Base-by-base conservation (phyloP, 306 rosid species). In the Dryas drummondii region DNA sequence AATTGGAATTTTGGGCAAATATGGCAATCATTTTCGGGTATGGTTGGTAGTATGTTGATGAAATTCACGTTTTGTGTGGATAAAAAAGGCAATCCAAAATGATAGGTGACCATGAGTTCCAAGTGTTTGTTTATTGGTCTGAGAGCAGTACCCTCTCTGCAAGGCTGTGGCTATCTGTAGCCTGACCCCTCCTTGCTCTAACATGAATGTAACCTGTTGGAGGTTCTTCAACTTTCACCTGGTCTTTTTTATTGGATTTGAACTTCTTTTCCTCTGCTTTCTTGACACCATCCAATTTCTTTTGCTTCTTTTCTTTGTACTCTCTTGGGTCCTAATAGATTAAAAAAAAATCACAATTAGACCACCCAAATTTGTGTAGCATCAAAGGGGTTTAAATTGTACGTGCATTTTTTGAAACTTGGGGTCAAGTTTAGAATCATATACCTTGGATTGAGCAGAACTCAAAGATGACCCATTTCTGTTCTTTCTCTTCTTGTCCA, bases 101-200 rank as follows among this genome's bases (percentile, higher is more conserved):
- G 44, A 48, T 68, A 10, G 75, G 42, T 26, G 16, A 53, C 22
- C 17, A 48, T 65, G 70, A 46, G 41, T 13, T 14, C 26, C 48
- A 16, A 40, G 67, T 62, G 67, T 40, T 62, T 37, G 48, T 62
- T 62, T 6, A 62, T 6, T 1, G 5, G 19, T 61, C 46, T 37
- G 17, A 61, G 19, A 41, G 13, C 49, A 10, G 37, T 87, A 94
- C 98, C 93, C 98, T 94, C 81, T 94, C 98, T 41, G 98, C 97
- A 45, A 94, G 93, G 96, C 98, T 94, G 78, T 94, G 98, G 85
- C 93, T 94, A 78, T 94, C 98, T 1, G 98, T 94, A 45, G 98
- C 98, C 73, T 94, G 96, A 71, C 98, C 98, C 84, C 98, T 91
- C 79, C 97, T 87, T 71, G 97, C 98, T 86, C 98, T 90, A 46